These are phyloP conservation scores for Blastobotrys attinorum DNA, from an alignment of 805 yeast species.

Conservation along the genomic window DNA sequence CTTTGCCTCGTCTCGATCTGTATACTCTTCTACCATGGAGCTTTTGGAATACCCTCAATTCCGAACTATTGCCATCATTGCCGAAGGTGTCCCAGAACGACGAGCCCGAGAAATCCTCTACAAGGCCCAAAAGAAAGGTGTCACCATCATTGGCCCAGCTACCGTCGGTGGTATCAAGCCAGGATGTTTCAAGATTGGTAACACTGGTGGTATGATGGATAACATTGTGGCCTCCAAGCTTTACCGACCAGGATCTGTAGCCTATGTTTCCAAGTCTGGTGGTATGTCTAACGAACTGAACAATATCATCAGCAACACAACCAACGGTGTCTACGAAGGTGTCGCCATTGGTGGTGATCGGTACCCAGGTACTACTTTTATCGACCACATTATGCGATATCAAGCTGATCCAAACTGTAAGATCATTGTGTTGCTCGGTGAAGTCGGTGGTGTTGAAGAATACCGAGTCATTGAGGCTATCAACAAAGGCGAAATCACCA, in stretches of 20 bases:
- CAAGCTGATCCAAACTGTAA: constrained; percentile 57
- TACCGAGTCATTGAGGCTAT: constrained; percentile 64
- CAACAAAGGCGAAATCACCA: constrained; percentile 53
- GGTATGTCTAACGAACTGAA: constrained; percentile 43
- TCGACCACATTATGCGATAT: constrained; percentile 59
- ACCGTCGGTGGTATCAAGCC: constrained; percentile 44
- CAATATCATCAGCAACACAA: constrained; percentile 38
- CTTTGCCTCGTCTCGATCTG: constrained; percentile 41
- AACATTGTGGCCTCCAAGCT: constrained; percentile 41
- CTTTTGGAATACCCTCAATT: constrained; percentile 38
- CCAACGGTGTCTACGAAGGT: constrained; percentile 46
- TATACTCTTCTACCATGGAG: constrained; percentile 41
- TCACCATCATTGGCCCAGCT: constrained; percentile 41
- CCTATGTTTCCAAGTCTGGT: constrained; percentile 41
- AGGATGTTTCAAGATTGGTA: constrained; percentile 41
- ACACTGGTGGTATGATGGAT: constrained; percentile 46
- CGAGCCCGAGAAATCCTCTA: constrained; percentile 39
- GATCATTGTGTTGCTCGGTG: constrained; percentile 59
- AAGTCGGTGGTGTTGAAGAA: constrained; percentile 68
- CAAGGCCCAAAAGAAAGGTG: constrained; percentile 38
- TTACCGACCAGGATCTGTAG: constrained; percentile 41
- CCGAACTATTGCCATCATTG: constrained; percentile 40
- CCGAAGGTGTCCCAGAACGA: constrained; percentile 43
- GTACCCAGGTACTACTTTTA: constrained; percentile 65
- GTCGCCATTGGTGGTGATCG: constrained; percentile 70